Evolutionary conservation across 2,329 filamentous ascomycete genomes (phyloP).

Genomic region (Didymella segeticola): DNA sequence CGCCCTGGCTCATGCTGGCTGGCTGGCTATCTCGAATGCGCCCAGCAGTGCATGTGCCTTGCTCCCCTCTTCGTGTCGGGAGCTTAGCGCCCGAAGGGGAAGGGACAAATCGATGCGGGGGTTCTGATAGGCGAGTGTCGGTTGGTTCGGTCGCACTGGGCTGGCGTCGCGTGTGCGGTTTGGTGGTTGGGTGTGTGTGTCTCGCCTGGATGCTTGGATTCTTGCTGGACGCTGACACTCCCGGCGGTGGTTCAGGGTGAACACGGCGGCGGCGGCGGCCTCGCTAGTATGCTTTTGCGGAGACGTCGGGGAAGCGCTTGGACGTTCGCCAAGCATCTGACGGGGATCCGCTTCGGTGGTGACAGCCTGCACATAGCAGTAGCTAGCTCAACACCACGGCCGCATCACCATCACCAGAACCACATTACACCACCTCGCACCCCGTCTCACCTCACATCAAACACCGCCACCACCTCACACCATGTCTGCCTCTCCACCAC

Average conservation of each 20-base stretch:
- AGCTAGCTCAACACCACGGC: neutral
- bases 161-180: neutral
- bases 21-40: constrained; percentile 33
- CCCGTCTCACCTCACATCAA: too few relatives aligned
- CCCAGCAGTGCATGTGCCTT: constrained; percentile 40
- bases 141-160: constrained; percentile 12
- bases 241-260: constrained; percentile 12
- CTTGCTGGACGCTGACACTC: too few relatives aligned
- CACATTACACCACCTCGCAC: neutral
- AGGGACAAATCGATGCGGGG: too few relatives aligned
- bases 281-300: constrained; percentile 18
- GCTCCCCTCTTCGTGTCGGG: constrained; percentile 34
- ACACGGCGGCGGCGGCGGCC: neutral
- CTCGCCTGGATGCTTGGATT: neutral
- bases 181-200: neutral
- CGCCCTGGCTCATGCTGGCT: constrained; percentile 69
- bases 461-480: neutral
- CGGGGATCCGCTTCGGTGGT: neutral
- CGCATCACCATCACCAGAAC: neutral
- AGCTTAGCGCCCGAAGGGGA: too few relatives aligned
- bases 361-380: constrained; percentile 11
- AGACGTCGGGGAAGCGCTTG: constrained; percentile 36
- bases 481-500: constrained; percentile 36
- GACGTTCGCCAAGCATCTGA: constrained; percentile 14
- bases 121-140: constrained; percentile 22